These are phyloP conservation scores for Collybia nuda DNA, from an alignment of 768 basidiomycete genomes.

Conservation along the genomic window DNA sequence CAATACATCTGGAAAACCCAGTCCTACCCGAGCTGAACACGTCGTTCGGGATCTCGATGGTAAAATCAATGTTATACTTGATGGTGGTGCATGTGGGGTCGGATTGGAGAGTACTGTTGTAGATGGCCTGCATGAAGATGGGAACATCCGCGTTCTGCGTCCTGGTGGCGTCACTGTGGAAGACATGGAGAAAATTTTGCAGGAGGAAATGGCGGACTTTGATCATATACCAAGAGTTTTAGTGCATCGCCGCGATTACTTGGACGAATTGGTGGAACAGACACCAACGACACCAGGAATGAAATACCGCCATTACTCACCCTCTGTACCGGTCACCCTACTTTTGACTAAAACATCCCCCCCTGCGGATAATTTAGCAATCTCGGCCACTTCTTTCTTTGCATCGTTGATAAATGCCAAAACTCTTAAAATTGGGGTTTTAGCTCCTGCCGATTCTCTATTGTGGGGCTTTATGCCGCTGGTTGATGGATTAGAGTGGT, in stretches of 20 bases:
- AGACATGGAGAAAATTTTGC: slow-evolving; percentile 66
- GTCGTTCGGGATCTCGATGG: slow-evolving; percentile 77
- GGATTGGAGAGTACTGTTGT: slow-evolving; percentile 97
- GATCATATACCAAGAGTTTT: slow-evolving; percentile 55
- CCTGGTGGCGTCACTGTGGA: slow-evolving; percentile 95
- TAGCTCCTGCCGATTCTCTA: slow-evolving; percentile 61
- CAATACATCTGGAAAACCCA: slow-evolving; percentile 92
- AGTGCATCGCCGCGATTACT: slow-evolving; percentile 79
- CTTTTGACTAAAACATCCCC: slow-evolving; percentile 52
- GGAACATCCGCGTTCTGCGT: slow-evolving; percentile 76
- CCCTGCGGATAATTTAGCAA: slow-evolving; percentile 29
- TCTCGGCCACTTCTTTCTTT: slow-evolving; percentile 36
- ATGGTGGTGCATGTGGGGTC: slow-evolving; percentile 89
- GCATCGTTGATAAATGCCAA: slow-evolving; percentile 33
- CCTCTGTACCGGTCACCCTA: slow-evolving; percentile 81
- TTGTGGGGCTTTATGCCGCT: slow-evolving; percentile 33
- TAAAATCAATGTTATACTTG: slow-evolving; percentile 77
- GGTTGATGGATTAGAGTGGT: slow-evolving; percentile 49
- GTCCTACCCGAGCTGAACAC: slow-evolving; percentile 87
- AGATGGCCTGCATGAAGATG: slow-evolving; percentile 78
- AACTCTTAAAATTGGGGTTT: slow-evolving; percentile 60
- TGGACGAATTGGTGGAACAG: slow-evolving; percentile 64
- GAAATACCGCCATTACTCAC: slow-evolving; percentile 99
- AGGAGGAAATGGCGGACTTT: slow-evolving; percentile 31
- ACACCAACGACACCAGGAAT: slow-evolving; percentile 96